phyloP scores from a whole-genome alignment of 2,329 filamentous ascomycete species.

The Colletotrichum endophyticum region DNA sequence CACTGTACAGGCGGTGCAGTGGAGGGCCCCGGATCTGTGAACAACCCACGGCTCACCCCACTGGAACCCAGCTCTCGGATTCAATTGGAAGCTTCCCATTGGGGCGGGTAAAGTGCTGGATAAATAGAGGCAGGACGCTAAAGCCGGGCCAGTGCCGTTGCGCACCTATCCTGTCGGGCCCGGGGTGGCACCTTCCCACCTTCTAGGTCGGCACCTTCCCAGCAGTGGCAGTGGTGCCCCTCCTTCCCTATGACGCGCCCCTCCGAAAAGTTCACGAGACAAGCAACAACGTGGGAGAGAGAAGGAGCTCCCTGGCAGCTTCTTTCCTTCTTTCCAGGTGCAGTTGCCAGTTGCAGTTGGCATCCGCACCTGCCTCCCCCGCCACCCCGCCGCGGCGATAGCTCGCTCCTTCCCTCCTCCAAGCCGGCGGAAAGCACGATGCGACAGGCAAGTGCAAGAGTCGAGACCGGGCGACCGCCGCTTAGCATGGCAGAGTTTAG shows the following conservation, averaged over 20 bases:
- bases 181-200: background rate
- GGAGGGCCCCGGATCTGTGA: background rate
- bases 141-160: conserved; percentile 12
- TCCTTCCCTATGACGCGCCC: background rate
- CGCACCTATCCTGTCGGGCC: conserved; percentile 8
- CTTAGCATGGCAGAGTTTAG: background rate
- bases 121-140: conserved; percentile 14
- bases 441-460: background rate
- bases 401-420: background rate
- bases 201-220: no score
- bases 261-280: background rate
- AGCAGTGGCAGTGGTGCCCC: background rate
- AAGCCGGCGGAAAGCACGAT: background rate
- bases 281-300: background rate
- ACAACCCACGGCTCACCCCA: background rate
- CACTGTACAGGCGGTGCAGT: background rate
- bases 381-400: background rate
- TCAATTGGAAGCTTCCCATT: background rate
- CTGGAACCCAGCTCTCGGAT: conserved; percentile 10
- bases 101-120: conserved; percentile 19
- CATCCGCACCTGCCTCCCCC: background rate
- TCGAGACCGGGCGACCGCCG: background rate
- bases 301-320: background rate
- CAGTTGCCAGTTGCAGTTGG: background rate
- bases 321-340: background rate